Evolutionary conservation across 2,329 filamentous ascomycete genomes (phyloP).

Genomic region (Volutella citrinella): DNA sequence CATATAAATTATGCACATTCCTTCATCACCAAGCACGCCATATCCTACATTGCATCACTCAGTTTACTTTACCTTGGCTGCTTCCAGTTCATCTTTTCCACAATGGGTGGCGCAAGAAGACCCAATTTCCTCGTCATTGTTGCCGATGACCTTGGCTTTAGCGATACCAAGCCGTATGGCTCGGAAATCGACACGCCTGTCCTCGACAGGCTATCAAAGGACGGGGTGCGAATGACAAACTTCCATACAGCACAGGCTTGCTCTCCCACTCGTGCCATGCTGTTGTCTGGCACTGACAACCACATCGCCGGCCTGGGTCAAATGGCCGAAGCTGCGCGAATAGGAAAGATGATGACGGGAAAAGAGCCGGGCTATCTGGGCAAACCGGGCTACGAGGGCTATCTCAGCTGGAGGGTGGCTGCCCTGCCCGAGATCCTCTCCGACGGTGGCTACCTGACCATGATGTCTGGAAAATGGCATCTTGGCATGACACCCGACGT

Average conservation of each 20-base stretch:
- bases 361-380: constrained; percentile 7
- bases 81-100: too few species aligned
- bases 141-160: constrained; percentile 26
- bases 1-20: too few species aligned
- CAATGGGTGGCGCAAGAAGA: too few species aligned
- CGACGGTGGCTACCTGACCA: constrained; percentile 29
- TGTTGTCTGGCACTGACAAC: too few species aligned
- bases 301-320: too few species aligned
- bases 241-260: constrained; percentile 59
- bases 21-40: too few species aligned
- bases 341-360: constrained; percentile 2
- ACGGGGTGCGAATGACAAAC: constrained; percentile 53
- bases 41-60: too few species aligned
- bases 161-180: constrained; percentile 38
- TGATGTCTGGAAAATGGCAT: constrained; percentile 31
- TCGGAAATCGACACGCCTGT: constrained; percentile 56
- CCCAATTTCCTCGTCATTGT: constrained; percentile 27
- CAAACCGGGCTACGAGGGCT: constrained; percentile 29
- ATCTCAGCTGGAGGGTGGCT: constrained; percentile 28
- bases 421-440: constrained; percentile 26
- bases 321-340: constrained; percentile 39
- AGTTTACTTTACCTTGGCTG: too few species aligned
- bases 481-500: constrained; percentile 1
- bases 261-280: constrained; percentile 56
- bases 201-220: constrained; percentile 46